These are phyloP conservation scores for Ogataea ganodermae DNA, from an alignment of 805 yeast species.

Conservation along the genomic window DNA sequence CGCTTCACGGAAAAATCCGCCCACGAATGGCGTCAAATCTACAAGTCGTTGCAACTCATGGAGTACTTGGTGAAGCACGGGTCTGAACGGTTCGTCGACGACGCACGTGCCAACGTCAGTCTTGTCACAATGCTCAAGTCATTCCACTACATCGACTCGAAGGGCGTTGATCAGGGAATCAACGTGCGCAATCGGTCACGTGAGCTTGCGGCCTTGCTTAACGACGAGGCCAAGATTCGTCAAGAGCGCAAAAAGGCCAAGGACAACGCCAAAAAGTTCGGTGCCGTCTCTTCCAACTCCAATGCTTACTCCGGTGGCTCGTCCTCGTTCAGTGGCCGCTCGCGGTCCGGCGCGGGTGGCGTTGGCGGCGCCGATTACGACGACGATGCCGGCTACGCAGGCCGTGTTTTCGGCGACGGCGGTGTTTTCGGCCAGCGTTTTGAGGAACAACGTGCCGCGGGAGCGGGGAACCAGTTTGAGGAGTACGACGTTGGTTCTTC, in stretches of 20 bases:
- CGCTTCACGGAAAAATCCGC: slow-evolving; percentile 96
- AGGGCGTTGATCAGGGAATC: slow-evolving; percentile 94
- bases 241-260: slow-evolving; percentile 90
- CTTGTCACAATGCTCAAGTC: slow-evolving; percentile 85
- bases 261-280: slow-evolving; percentile 77
- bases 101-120: slow-evolving; percentile 79
- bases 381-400: slow-evolving; percentile 41
- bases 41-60: slow-evolving; percentile 87
- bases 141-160: slow-evolving; percentile 91
- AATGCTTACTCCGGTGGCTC: slow-evolving; percentile 55
- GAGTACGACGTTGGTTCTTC: slow-evolving; percentile 58
- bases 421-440: slow-evolving; percentile 69
- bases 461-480: slow-evolving; percentile 50
- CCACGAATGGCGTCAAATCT: slow-evolving; percentile 97
- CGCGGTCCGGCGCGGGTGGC: slow-evolving; percentile 7
- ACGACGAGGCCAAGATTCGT: slow-evolving; percentile 75
- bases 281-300: slow-evolving; percentile 55
- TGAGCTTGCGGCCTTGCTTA: slow-evolving; percentile 66
- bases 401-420: slow-evolving; percentile 69
- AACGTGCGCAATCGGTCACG: slow-evolving; percentile 92
- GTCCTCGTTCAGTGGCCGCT: slow-evolving; percentile 23
- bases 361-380: slow-evolving; percentile 51
- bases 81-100: slow-evolving; percentile 92
- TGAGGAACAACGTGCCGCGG: slow-evolving; percentile 55
- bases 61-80: slow-evolving; percentile 93